Evolutionary conservation across 2,329 filamentous ascomycete genomes (phyloP).

Genomic region (Talaromyces sp.): DNA sequence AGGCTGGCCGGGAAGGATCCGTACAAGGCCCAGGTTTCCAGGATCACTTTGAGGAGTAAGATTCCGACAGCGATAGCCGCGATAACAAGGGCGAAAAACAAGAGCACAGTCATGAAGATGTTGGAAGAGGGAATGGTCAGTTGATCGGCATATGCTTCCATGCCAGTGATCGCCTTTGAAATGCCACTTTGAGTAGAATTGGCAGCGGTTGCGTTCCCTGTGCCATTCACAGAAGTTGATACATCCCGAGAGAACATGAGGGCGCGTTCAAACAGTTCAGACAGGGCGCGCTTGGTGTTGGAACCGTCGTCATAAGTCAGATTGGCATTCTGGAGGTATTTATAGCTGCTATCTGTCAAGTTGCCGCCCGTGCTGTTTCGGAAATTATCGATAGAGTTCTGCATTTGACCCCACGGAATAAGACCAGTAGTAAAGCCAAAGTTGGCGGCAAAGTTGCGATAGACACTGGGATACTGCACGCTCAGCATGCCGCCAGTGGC

Average conservation of each 20-base stretch:
- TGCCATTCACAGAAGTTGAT: conserved; percentile 38
- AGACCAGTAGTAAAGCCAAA: conserved; percentile 88
- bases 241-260: conserved; percentile 52
- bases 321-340: conserved; percentile 69
- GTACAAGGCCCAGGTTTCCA: conserved; percentile 88
- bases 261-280: conserved; percentile 36
- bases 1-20: conserved; percentile 77
- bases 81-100: conserved; percentile 83
- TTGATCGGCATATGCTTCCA: conserved; percentile 78
- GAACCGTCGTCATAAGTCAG: conserved; percentile 60
- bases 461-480: conserved; percentile 79
- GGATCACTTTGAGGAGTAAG: conserved; percentile 80
- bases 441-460: conserved; percentile 85
- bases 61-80: conserved; percentile 80
- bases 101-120: conserved; percentile 91
- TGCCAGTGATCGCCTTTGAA: conserved; percentile 61
- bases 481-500: conserved; percentile 96
- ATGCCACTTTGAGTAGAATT: conserved; percentile 35
- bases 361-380: conserved; percentile 78
- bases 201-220: conserved; percentile 23
- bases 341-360: conserved; percentile 71
- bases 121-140: conserved; percentile 81
- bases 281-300: conserved; percentile 53
- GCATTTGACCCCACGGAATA: conserved; percentile 75
- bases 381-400: conserved; percentile 78